phyloP scores from a whole-genome alignment of 345 rosid genomes.

The Bruguiera sexangula region DNA sequence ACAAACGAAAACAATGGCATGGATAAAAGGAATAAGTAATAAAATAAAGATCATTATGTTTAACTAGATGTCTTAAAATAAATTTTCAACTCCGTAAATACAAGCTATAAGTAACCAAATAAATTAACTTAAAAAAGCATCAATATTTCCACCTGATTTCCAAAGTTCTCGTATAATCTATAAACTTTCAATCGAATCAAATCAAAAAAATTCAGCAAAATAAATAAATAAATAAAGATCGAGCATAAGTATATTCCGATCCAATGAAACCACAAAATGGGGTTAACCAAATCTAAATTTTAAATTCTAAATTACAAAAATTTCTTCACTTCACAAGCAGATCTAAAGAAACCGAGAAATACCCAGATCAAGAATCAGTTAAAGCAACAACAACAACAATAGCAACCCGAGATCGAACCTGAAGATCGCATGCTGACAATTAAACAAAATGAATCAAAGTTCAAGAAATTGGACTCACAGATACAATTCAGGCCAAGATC shows the following conservation, averaged over 20 bases:
- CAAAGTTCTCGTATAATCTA: neutral
- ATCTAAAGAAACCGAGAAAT: conserved; percentile 16
- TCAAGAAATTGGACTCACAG: conserved; percentile 6
- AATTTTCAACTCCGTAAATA: no score
- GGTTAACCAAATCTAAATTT: neutral
- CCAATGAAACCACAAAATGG: conserved; percentile 16
- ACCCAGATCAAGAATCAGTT: conserved; percentile 6
- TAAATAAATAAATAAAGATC: conserved; percentile 4
- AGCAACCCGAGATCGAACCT: conserved; percentile 1
- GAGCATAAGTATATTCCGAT: conserved; percentile 9
- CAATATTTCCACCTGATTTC: neutral
- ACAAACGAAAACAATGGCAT: no score
- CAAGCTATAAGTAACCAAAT: neutral
- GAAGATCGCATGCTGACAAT: neutral
- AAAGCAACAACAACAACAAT: neutral
- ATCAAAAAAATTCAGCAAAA: neutral
- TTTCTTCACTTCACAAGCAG: conserved; percentile 6
- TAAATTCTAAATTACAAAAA: neutral
- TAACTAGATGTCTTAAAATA: no score
- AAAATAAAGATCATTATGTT: neutral
- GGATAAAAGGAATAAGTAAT: neutral
- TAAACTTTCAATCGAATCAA: neutral
- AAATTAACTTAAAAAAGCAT: neutral
- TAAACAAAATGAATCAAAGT: neutral
- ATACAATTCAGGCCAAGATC: conserved; percentile 11